Conservation (phyloP, 495 filamentous ascomycete species). For the Talaromyces proteolyticus region DNA sequence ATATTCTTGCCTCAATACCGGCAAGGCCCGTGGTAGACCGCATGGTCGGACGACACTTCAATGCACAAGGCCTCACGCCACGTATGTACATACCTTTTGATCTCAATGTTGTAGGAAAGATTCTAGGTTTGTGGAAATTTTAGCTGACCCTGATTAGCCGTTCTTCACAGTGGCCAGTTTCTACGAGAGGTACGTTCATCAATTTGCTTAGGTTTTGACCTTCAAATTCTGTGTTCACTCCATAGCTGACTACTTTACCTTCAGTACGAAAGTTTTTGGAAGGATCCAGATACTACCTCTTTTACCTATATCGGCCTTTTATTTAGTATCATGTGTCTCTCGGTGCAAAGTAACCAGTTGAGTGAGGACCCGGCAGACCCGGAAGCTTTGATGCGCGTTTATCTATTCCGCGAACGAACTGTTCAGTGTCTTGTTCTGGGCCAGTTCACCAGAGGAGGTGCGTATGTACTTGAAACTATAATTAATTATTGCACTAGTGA, state of each 20-base stretch:
- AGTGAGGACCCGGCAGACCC: conserved; percentile 1
- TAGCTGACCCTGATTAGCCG: no score
- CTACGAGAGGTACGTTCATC: background rate
- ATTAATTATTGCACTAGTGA: conserved; percentile 32
- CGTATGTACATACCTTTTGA: no score
- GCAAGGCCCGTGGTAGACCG: no score
- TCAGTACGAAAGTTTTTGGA: conserved; percentile 17
- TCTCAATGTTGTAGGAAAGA: no score
- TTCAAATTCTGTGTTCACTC: background rate
- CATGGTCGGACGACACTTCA: no score
- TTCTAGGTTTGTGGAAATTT: no score
- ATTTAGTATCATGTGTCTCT: conserved; percentile 18
- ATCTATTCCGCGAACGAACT: conserved; percentile 20
- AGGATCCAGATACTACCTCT: conserved; percentile 11
- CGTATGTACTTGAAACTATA: conserved; percentile 36
- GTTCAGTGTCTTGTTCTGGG: conserved; percentile 32
- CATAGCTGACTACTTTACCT: background rate
- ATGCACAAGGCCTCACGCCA: no score
- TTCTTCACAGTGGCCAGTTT: no score
- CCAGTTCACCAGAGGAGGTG: conserved; percentile 35
- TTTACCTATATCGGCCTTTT: conserved; percentile 19
- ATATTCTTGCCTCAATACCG: no score
- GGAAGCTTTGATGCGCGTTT: conserved; percentile 9
- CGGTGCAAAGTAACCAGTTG: conserved; percentile 5
- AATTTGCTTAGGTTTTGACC: no score